Conservation (phyloP, 176 grass and related monocot genomes). For the Aegilops bicornis region DNA sequence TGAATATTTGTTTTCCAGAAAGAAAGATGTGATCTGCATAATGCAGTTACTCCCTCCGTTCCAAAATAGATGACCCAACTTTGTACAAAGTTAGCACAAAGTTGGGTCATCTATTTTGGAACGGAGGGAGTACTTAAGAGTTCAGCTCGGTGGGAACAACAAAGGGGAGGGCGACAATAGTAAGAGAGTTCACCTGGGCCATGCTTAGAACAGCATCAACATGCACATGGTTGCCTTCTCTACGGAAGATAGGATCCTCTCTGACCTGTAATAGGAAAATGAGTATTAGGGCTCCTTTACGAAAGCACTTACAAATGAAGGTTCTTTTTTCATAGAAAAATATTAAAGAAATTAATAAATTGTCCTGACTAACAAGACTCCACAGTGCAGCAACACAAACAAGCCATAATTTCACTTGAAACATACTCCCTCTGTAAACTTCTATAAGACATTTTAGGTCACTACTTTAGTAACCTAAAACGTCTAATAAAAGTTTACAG, state of each 20-base stretch:
- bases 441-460: no score
- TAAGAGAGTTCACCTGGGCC: constrained; percentile 57
- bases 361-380: background rate
- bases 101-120: no score
- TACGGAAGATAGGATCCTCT: constrained; percentile 83
- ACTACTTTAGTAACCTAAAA: no score
- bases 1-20: background rate
- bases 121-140: no score
- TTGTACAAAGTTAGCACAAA: no score
- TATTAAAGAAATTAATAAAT: background rate
- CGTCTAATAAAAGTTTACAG: no score
- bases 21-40: background rate
- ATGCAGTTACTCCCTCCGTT: no score
- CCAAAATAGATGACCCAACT: no score
- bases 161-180: background rate
- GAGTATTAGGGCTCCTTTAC: constrained; percentile 6
- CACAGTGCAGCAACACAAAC: background rate
- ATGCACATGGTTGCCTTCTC: constrained; percentile 91
- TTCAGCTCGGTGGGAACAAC: background rate
- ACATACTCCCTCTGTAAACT: background rate
- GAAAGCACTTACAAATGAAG: background rate
- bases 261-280: constrained; percentile 57
- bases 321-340: background rate
- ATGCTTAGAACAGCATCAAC: constrained; percentile 86
- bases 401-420: constrained; percentile 3